Evolutionary conservation across 164 flowering plant genomes (phyloP), one percentile per base, ranked within the genome.

Genomic region (Sedum album): DNA sequence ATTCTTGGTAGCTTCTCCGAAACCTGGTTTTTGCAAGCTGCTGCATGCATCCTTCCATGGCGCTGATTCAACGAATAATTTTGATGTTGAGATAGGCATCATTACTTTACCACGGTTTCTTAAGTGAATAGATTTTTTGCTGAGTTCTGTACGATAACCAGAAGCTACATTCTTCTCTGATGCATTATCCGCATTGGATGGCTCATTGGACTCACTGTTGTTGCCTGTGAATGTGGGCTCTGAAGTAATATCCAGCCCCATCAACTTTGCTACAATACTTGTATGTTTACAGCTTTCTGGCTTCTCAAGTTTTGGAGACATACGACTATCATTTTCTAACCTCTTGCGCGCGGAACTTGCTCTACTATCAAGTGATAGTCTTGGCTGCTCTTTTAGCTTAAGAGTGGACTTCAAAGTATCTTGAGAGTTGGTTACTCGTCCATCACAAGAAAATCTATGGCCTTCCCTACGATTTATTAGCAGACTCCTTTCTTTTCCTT

Each of bases 201-300:
- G 41, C 20, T 57, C 31, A 13, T 28, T 57, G 30, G 31, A 23
- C 61, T 23, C 30, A 31, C 9, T 55, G 31, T 8, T 26, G 9
- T 25, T 55, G 61, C 61, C 61, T 55, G 15, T 55, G 61, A 55
- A 25, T 21, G 18, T 55, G 18, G 79, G 35, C 66, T 78, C 86
- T 41, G 96, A 83, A 68, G 84, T 68, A 36, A 76, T 72, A 46
- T 89, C 95, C 74, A 87, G 63, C 5, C 92, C 92, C 92, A 87
- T 87, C 73, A 87, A 72, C 81, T 82, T 87, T 23, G 85, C 89
- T 17, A 87, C 82, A 49, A 85, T 72, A 67, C 73, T 76, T 8
- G 91, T 77, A 23, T 80, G 33, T 66, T 49, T 76, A 36, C 72
- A 48, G 68, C 78, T 79, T 46, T 70, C 81, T 41, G 81, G 79